A percentile compares a stretch with the other conserved stretches of the same genome.
Conservation (phyloP, 306 rosid species). For the Ormosia semicastrata region DNA sequence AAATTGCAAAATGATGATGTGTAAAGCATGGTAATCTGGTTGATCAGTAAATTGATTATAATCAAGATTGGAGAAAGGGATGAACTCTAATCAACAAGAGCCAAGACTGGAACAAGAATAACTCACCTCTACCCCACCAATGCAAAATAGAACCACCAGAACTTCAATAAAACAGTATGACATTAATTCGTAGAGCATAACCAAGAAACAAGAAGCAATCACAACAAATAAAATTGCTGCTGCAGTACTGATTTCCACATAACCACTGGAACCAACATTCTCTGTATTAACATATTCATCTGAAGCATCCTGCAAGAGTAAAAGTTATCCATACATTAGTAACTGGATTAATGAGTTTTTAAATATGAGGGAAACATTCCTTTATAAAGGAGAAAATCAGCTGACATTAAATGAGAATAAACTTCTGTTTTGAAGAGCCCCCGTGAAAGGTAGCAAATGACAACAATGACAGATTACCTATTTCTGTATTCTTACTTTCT, state of each 20-base stretch:
- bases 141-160: conserved; percentile 89
- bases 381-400: not conserved
- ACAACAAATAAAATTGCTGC: conserved; percentile 87
- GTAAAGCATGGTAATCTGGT: not conserved
- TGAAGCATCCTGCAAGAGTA: conserved; percentile 71
- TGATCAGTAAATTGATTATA: not conserved
- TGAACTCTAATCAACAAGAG: conserved; percentile 5
- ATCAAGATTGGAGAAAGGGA: conserved; percentile 8
- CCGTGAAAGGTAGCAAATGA: not conserved
- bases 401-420: conserved; percentile 3
- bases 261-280: conserved; percentile 64
- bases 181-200: conserved; percentile 94
- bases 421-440: not conserved
- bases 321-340: conserved; percentile 19
- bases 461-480: too few relatives aligned
- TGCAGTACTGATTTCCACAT: conserved; percentile 74
- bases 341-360: conserved; percentile 8
- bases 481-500: not conserved
- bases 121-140: conserved; percentile 93
- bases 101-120: conserved; percentile 15
- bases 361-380: conserved; percentile 9
- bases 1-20: not conserved
- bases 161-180: conserved; percentile 85
- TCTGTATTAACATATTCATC: conserved; percentile 58
- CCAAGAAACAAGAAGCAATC: conserved; percentile 90